Base-by-base conservation (phyloP, 208 protist species). In the Acanthamoeba healyi region DNA sequence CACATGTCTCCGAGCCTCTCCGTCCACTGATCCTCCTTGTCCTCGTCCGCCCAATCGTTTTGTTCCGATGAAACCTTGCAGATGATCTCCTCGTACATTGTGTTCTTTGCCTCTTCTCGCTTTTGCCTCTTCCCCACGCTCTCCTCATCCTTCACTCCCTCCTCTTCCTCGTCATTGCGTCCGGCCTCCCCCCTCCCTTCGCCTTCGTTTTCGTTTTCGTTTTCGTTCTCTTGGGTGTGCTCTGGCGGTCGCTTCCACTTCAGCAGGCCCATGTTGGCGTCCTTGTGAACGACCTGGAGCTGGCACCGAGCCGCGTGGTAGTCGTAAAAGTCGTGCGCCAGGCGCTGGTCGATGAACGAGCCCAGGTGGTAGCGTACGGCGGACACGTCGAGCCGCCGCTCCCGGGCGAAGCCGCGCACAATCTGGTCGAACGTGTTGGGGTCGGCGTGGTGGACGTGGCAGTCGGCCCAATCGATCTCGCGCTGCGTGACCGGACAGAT, bases 281-380 rank as follows among this genome's bases (percentile, higher is more conserved):
- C 32, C 49, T 86, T 86, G 32, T 86, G 74, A 46, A 86, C 74
- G 24, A 40, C 19, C n/a, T 54, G 74, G 2, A 86, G 74, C 2
- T n/a, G 49, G 74, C 74, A 86, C 17, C 32, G 40, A 10, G 24
- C 9, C 24, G 19, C 17, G 40, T 86, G 74, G 49, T 54, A 86
- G 19, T 86, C 74, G 42, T 54, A 86, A 51, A 86, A 86, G 14
- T 86, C 74, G 24, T 58, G 49, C 42, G 74, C 74, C 49, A 86
- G 49, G 24, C 49, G 40, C 32, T 86, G 74, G 9, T 86, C 74
- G 42, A 86, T 32, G 32, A 86, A 86, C 17, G 36, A 22, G 32
- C 74, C 74, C 2, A 86, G 49, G 36, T 51, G 2, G 40, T 54
- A 86, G 24, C 49, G 74, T 24, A 51, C 29, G 24, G 40, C 19